phyloP scores from a whole-genome alignment of 768 basidiomycete species.

The Tylopilus subfusipes region DNA sequence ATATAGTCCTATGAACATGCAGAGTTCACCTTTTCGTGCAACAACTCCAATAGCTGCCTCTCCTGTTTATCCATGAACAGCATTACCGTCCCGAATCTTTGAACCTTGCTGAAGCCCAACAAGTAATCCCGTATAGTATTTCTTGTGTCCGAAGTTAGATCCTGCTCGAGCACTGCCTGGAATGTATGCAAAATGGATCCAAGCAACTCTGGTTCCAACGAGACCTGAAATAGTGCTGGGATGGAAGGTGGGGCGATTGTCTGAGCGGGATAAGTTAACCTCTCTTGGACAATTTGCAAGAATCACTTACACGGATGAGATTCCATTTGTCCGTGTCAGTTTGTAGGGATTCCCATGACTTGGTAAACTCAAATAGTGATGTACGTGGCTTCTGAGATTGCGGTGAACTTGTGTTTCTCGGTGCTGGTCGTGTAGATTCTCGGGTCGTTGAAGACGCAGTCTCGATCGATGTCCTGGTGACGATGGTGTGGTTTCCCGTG shows the following conservation, averaged over 20 bases:
- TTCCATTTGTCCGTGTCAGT: slow-evolving; percentile 50
- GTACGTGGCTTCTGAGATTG: slow-evolving; percentile 29
- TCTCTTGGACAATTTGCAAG: not conserved
- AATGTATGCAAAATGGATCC: slow-evolving; percentile 56
- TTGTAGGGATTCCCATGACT: slow-evolving; percentile 48
- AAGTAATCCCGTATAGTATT: slow-evolving; percentile 45
- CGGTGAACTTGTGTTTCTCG: slow-evolving; percentile 1
- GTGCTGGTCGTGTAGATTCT: not conserved
- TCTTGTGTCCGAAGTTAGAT: slow-evolving; percentile 9
- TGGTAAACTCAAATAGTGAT: slow-evolving; percentile 62
- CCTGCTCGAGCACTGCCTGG: slow-evolving; percentile 26
- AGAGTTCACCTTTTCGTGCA: slow-evolving; percentile 38
- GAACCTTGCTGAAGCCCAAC: slow-evolving; percentile 48
- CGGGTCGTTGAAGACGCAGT: slow-evolving; percentile 1
- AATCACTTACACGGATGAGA: slow-evolving; percentile 52
- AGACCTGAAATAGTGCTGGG: slow-evolving; percentile 63
- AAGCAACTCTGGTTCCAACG: slow-evolving; percentile 64
- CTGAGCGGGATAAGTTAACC: slow-evolving; percentile 31
- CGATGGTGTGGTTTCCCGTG: slow-evolving; percentile 58
- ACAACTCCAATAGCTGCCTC: slow-evolving; percentile 42
- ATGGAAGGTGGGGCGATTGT: slow-evolving; percentile 51
- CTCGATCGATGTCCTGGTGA: slow-evolving; percentile 35
- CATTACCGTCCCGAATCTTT: slow-evolving; percentile 60
- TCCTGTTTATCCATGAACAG: slow-evolving; percentile 61
- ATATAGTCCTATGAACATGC: slow-evolving; percentile 1